These are phyloP conservation scores for Cytidiella melzeri DNA, from an alignment of 768 basidiomycete genomes.

Conservation along the genomic window DNA sequence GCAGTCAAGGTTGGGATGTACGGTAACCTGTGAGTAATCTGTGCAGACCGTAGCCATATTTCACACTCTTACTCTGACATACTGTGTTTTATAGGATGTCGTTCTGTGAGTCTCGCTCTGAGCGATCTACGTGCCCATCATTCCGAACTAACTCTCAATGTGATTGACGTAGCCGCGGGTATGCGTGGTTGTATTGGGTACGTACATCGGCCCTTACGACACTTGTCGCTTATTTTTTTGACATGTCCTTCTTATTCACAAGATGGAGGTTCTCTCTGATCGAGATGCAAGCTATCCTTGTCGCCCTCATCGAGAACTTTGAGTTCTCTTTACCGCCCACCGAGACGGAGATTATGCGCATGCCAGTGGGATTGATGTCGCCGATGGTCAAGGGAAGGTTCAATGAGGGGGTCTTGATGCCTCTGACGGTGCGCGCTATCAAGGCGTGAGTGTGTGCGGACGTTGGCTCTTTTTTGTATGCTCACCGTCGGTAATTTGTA, in stretches of 20 bases:
- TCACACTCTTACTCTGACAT: too few species aligned
- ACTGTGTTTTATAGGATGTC: constrained; percentile 5
- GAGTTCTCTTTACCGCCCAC: constrained; percentile 27
- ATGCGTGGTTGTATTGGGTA: neutral
- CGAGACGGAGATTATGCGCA: constrained; percentile 25
- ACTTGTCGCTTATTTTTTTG: too few species aligned
- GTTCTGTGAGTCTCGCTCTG: constrained; percentile 3
- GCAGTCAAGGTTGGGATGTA: constrained; percentile 5
- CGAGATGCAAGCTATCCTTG: constrained; percentile 30
- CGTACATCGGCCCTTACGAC: neutral
- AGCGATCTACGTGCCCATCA: neutral
- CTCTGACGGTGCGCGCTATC: constrained; percentile 26
- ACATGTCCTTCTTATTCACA: constrained; percentile 18
- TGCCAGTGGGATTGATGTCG: constrained; percentile 26
- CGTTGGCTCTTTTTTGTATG: too few species aligned
- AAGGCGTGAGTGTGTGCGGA: too few species aligned
- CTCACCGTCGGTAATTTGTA: too few species aligned
- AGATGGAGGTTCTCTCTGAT: constrained; percentile 17
- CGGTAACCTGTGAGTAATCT: constrained; percentile 4
- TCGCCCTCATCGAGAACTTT: constrained; percentile 32
- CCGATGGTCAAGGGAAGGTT: constrained; percentile 29
- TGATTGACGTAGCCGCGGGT: constrained; percentile 5
- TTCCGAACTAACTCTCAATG: neutral
- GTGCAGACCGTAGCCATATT: neutral
- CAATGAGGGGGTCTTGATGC: constrained; percentile 27